Evolutionary conservation across 1,284 basidiomycete genomes (phyloP).

Genomic region (Pseudozyma pruni): DNA sequence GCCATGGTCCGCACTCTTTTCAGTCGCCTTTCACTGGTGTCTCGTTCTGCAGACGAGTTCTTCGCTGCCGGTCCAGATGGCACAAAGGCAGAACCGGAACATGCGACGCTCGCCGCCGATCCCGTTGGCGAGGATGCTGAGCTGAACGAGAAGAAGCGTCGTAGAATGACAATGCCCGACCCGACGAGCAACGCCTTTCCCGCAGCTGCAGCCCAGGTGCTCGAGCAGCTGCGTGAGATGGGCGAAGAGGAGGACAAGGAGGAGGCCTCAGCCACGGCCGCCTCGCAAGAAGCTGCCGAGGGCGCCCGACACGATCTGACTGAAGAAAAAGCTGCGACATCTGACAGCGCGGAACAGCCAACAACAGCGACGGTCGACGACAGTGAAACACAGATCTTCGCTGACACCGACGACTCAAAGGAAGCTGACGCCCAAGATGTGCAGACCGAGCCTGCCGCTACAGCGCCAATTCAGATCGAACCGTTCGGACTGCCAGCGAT

Average conservation of each 20-base stretch:
- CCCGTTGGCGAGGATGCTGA: conserved; percentile 51
- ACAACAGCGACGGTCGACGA: not conserved
- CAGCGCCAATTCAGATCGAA: conserved; percentile 18
- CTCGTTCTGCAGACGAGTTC: conserved; percentile 58
- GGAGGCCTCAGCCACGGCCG: conserved; percentile 12
- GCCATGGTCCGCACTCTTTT: conserved; percentile 85
- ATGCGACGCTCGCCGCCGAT: conserved; percentile 59
- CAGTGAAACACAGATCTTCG: not conserved
- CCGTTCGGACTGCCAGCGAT: conserved; percentile 91
- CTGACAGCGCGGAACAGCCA: not conserved
- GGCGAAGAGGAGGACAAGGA: conserved; percentile 50
- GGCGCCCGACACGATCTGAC: not conserved
- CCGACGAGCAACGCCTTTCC: conserved; percentile 65
- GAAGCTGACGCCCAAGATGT: not conserved
- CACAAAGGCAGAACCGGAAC: conserved; percentile 53
- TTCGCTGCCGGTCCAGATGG: conserved; percentile 47
- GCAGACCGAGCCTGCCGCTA: not conserved
- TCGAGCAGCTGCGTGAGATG: conserved; percentile 49
- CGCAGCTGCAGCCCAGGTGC: conserved; percentile 52
- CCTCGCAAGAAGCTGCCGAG: conserved; percentile 4
- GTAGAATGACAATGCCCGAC: conserved; percentile 68
- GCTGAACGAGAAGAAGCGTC: conserved; percentile 48
- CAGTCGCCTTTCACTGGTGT: conserved; percentile 75
- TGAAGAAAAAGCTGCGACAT: not conserved
- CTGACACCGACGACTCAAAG: not conserved